These are phyloP conservation scores for Salvia rosmarinus DNA, from an alignment of 257 asterid genomes.

Conservation along the genomic window DNA sequence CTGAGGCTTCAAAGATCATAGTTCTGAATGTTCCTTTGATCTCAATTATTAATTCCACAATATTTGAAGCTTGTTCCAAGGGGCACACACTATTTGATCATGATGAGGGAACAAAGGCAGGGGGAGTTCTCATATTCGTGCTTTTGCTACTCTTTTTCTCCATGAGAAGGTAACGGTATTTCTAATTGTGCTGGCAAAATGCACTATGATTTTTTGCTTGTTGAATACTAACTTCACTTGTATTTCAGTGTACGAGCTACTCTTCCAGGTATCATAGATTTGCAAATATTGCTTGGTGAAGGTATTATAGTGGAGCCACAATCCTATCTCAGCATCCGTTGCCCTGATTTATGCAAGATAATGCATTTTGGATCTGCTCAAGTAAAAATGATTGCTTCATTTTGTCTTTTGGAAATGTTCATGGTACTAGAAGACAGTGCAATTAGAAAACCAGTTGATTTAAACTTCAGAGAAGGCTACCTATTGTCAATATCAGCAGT, in stretches of 20 bases:
- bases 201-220: background rate
- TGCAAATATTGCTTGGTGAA: constrained; percentile 49
- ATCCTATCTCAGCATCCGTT: constrained; percentile 58
- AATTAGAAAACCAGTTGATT: constrained; percentile 38
- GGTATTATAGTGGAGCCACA: constrained; percentile 41
- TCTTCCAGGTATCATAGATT: constrained; percentile 65
- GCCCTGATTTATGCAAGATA: constrained; percentile 80
- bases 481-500: constrained; percentile 56
- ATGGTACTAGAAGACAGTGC: constrained; percentile 48
- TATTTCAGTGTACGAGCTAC: constrained; percentile 56
- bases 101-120: constrained; percentile 65
- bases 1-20: constrained; percentile 76
- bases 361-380: constrained; percentile 81
- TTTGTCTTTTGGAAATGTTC: constrained; percentile 71
- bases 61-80: constrained; percentile 68
- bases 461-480: constrained; percentile 52
- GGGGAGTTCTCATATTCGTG: constrained; percentile 61
- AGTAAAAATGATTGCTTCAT: constrained; percentile 67
- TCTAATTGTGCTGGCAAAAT: constrained; percentile 14
- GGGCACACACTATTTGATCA: constrained; percentile 76
- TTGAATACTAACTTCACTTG: constrained; percentile 36
- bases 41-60: constrained; percentile 45
- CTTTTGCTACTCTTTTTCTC: constrained; percentile 72
- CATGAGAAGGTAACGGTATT: constrained; percentile 61
- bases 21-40: constrained; percentile 62